Conservation (phyloP, 441 rosid genomes). For the Kokia cookei region DNA sequence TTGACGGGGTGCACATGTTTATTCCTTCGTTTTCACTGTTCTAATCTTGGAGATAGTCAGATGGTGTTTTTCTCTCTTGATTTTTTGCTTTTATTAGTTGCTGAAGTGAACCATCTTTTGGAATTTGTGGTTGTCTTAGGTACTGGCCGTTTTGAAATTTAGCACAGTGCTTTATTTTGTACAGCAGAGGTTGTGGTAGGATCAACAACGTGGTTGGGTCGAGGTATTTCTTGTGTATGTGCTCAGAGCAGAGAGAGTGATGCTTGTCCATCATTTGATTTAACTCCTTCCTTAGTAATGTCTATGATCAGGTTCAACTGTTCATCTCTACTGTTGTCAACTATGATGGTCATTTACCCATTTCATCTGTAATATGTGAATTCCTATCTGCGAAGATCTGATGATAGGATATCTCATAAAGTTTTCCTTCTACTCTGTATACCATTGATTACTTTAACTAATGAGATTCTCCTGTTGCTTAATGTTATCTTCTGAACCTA, state of each 20-base stretch:
- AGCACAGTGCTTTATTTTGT: conserved; percentile 28
- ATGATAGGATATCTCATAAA: background rate
- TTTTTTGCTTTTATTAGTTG: background rate
- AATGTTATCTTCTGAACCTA: background rate
- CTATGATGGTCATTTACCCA: background rate
- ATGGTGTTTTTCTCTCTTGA: background rate
- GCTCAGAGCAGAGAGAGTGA: conserved; percentile 93
- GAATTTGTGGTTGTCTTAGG: background rate
- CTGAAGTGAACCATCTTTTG: background rate
- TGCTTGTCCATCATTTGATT: conserved; percentile 80
- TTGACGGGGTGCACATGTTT: background rate
- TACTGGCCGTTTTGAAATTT: background rate
- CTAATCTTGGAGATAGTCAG: background rate
- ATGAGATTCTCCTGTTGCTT: background rate
- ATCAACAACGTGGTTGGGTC: conserved; percentile 96
- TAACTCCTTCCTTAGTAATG: conserved; percentile 79
- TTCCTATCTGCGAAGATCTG: background rate
- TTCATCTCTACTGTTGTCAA: background rate
- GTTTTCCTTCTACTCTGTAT: background rate
- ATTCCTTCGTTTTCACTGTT: background rate
- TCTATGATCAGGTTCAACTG: background rate
- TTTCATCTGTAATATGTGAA: too few species aligned
- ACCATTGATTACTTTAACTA: background rate
- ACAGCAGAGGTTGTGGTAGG: conserved; percentile 96
- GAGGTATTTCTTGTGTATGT: conserved; percentile 97